phyloP scores from a whole-genome alignment of 2,329 filamentous ascomycete species.

The Diplodia scrobiculata region DNA sequence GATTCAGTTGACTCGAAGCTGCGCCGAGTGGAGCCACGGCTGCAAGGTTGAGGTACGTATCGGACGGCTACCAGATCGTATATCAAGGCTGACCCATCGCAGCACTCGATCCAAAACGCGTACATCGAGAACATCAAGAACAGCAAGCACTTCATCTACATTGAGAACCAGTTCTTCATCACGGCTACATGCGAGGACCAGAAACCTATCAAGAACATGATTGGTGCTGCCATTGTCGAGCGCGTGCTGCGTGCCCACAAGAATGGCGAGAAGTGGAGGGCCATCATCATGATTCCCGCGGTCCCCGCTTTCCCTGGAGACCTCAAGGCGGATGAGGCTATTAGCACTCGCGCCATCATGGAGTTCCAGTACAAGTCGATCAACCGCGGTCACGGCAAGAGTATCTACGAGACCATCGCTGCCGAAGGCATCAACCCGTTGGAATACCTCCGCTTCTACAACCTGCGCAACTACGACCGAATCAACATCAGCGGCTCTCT shows the following conservation, averaged over 20 bases:
- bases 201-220: constrained; percentile 72
- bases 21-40: constrained; percentile 62
- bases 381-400: constrained; percentile 68
- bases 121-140: constrained; percentile 72
- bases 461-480: constrained; percentile 79
- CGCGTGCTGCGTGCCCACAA: constrained; percentile 71
- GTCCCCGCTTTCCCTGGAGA: constrained; percentile 84
- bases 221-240: constrained; percentile 77
- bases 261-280: constrained; percentile 67
- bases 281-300: constrained; percentile 76
- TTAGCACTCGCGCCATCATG: constrained; percentile 83
- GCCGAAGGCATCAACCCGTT: constrained; percentile 68
- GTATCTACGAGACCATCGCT: constrained; percentile 72
- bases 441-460: constrained; percentile 81
- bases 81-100: constrained; percentile 28
- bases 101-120: constrained; percentile 82
- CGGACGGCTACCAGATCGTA: no score
- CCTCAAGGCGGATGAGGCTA: constrained; percentile 68
- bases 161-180: constrained; percentile 88
- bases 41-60: constrained; percentile 55
- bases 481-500: constrained; percentile 71
- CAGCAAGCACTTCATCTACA: constrained; percentile 74
- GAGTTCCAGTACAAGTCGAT: constrained; percentile 84
- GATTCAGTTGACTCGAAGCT: constrained; percentile 46
- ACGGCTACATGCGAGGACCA: constrained; percentile 73